These are phyloP conservation scores for Oidiodendron maius DNA, from an alignment of 495 filamentous ascomycete genomes.

Conservation along the genomic window DNA sequence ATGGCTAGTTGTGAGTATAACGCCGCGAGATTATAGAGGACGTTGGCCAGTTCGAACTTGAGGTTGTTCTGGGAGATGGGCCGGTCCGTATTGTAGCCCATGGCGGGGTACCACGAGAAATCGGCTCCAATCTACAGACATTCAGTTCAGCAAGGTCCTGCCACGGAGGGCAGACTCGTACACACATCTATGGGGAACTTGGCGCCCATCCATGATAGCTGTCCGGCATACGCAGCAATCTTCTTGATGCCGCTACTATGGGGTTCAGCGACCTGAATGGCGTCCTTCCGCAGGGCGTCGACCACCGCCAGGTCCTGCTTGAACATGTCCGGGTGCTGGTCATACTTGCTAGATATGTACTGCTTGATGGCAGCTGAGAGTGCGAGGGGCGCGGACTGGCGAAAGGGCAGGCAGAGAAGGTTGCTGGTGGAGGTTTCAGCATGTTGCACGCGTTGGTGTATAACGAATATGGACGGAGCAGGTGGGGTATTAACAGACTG, in stretches of 20 bases:
- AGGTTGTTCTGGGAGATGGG: conserved; percentile 87
- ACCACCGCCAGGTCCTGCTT: conserved; percentile 80
- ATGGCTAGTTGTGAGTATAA: conserved; percentile 91
- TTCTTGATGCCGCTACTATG: conserved; percentile 87
- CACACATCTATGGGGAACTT: conserved; percentile 95
- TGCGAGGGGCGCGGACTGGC: conserved; percentile 69
- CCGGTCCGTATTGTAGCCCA: conserved; percentile 81
- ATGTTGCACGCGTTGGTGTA: too few species aligned
- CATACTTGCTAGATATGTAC: conserved; percentile 98
- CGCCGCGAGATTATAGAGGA: conserved; percentile 87
- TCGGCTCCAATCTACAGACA: conserved; percentile 75
- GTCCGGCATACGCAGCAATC: conserved; percentile 81
- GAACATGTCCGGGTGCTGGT: conserved; percentile 99
- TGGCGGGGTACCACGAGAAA: conserved; percentile 89
- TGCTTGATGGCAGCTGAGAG: conserved; percentile 81
- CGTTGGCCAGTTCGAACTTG: conserved; percentile 89
- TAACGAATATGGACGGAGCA: too few species aligned
- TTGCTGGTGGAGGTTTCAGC: conserved; percentile 27
- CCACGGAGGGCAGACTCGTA: conserved; percentile 8
- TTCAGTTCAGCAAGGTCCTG: not conserved
- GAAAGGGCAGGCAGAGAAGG: conserved; percentile 71
- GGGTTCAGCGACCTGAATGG: conserved; percentile 80
- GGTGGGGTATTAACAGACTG: not conserved
- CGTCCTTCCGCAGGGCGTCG: conserved; percentile 73
- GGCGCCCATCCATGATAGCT: conserved; percentile 87